Evolutionary conservation across 768 basidiomycete species (phyloP), one percentile per base, ranked within the genome.

Genomic region (Lentinula detonsa): DNA sequence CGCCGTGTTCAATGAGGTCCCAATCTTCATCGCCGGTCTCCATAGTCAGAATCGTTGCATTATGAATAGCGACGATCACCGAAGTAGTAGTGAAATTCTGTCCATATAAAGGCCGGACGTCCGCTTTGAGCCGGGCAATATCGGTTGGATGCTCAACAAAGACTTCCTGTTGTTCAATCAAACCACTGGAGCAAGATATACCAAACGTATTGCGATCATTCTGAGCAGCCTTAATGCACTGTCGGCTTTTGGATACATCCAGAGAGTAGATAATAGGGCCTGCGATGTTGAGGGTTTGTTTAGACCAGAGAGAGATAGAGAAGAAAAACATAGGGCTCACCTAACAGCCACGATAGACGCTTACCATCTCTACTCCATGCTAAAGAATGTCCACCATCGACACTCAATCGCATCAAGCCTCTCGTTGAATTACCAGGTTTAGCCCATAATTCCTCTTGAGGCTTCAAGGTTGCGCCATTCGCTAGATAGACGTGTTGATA

Each of bases 31-130:
- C 65, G 0, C 84, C 84, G 11, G 81, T 78, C 37, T 80, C 81
- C 87, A 90, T 88, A 0, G 86, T 88, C 56, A 91, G 70, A 37
- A 91, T 67, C 0, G 87, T 90, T 0, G 87, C 88, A 63, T 91
- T 90, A 59, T 74, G 75, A 28, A 91, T 81, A 43, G 86, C 79
- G 34, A 88, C 75, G 10, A 79, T 71, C 62, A 83, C 81, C 1
- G 74, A 72, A 53, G 73, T 4, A 28, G 28, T 74, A 15, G 63
- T 59, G 33, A 4, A 45, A 23, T 43, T 61, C 52, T n/a, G n/a
- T 39, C n/a, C 48, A 50, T 50, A 18, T 1, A 60, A 61, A 23
- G 60, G 50, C 6, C 66, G 66, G 1, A 83, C 83, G 21, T 88
- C 84, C 37, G 73, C 68, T 66, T 81, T 86, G 54, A 90, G 71